A percentile compares a stretch with the other conserved stretches of the same genome.
Conservation (phyloP, 768 basidiomycete genomes). For the Collybiopsis luxurians region DNA sequence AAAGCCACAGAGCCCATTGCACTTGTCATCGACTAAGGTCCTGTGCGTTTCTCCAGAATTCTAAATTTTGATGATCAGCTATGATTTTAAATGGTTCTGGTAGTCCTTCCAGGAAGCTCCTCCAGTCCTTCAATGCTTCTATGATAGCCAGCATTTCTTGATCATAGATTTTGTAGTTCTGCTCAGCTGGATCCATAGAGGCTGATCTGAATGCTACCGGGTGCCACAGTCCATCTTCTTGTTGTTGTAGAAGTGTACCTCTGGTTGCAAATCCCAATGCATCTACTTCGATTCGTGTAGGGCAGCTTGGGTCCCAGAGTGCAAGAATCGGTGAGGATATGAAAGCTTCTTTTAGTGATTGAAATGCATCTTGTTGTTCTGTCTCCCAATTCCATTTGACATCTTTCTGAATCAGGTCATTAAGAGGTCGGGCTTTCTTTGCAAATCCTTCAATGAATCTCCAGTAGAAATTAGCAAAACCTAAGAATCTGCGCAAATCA, state of each 20-base stretch:
- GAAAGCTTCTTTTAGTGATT: constrained; percentile 24
- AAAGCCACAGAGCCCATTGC: constrained; percentile 25
- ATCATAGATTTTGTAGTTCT: constrained; percentile 49
- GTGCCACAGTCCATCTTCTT: constrained; percentile 19
- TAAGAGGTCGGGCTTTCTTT: constrained; percentile 27
- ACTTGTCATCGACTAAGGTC: constrained; percentile 31
- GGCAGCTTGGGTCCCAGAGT: constrained; percentile 11
- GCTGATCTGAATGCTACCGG: constrained; percentile 38
- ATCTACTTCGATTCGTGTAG: constrained; percentile 22
- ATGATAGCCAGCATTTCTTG: constrained; percentile 50
- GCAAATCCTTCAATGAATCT: constrained; percentile 37
- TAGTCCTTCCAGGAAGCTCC: background rate
- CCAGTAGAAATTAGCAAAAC: constrained; percentile 44
- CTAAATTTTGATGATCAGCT: constrained; percentile 27
- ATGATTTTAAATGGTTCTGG: constrained; percentile 2
- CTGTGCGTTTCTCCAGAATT: constrained; percentile 24
- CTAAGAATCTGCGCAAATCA: constrained; percentile 38
- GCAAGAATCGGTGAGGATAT: constrained; percentile 23
- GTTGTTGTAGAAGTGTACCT: constrained; percentile 23
- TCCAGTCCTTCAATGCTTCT: constrained; percentile 17
- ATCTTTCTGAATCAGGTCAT: constrained; percentile 23
- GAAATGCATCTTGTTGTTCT: constrained; percentile 20
- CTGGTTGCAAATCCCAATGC: constrained; percentile 28
- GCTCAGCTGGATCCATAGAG: constrained; percentile 27
- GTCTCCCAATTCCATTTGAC: constrained; percentile 17